Evolutionary conservation across 306 rosid genomes (phyloP).

Genomic region (Quillaja saponaria): DNA sequence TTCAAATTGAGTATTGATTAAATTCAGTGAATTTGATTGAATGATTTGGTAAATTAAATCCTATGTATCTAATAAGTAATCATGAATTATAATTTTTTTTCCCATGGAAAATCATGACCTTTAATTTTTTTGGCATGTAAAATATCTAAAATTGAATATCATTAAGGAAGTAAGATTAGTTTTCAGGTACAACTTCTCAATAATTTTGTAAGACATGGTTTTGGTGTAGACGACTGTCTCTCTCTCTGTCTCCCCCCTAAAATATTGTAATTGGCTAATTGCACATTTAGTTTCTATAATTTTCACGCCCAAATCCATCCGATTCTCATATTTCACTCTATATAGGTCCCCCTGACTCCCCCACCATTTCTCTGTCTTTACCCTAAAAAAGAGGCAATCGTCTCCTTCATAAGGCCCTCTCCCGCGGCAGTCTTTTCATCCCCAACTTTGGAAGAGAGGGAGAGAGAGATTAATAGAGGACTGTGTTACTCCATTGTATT

Average conservation of each 20-base stretch:
- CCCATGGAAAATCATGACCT: too few relatives aligned
- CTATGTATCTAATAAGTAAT: too few relatives aligned
- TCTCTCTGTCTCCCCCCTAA: too few relatives aligned
- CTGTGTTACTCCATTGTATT: constrained; percentile 23
- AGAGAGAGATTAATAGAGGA: constrained; percentile 18
- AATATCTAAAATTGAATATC: constrained; percentile 12
- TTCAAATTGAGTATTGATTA: too few relatives aligned
- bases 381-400: constrained; percentile 62
- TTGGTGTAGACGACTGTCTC: neutral
- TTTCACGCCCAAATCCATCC: constrained; percentile 41
- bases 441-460: constrained; percentile 29
- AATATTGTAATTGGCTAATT: constrained; percentile 42
- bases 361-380: constrained; percentile 34
- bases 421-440: constrained; percentile 51
- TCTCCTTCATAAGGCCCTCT: constrained; percentile 71
- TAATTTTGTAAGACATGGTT: too few relatives aligned
- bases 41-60: neutral
- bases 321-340: constrained; percentile 25
- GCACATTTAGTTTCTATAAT: constrained; percentile 20
- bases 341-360: constrained; percentile 32
- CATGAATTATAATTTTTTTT: too few relatives aligned
- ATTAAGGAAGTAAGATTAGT: neutral
- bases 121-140: constrained; percentile 3
- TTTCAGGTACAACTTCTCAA: constrained; percentile 7
- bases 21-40: constrained; percentile 8